Base-by-base conservation (phyloP, 345 rosid species). In the Sisymbrium irio region DNA sequence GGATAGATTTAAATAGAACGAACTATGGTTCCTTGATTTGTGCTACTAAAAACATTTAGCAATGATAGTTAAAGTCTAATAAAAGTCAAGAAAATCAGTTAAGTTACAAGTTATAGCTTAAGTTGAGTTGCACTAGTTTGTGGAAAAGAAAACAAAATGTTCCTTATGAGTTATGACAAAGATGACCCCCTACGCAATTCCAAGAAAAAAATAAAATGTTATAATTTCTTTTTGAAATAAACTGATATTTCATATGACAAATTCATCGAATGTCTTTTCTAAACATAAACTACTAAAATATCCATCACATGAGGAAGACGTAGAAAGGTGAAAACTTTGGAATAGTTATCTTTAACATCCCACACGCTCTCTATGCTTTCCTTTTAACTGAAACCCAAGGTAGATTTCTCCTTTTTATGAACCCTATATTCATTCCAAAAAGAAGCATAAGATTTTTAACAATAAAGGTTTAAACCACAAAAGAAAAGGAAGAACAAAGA, bases 371-470 rank as follows among this genome's bases (percentile, higher is more conserved):
- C 66, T 46, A 63, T 63, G 25, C 19, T 76, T 58, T 69, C 60
- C 79, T 55, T 77, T 70, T 17, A 69, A 76, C 82, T 74, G 74
- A 70, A 81, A 71, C 77, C 73, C 67, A 77, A 35, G 45, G 71
- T 72, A 77, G 75, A 59, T 73, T 76, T 69, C 75, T 77, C 62
- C 81, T 70, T 72, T 81, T 72, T 69, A 62, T 62, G 55, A 78
- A 50, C 80, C 82, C 64, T 73, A 69, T 65, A 71, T 59, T 71
- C 83, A 67, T 78, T 73, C 79, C 79, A 74, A 74, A 78, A 77
- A 65, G 77, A 60, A 50, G 69, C 47, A 73, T 14, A 35, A 18
- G 33, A 50, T 3, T 69, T 69, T 27, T 12, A n/a, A 67, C 47
- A 11, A 47, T 19, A 67, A 59, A 8, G 10, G 33, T 39, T 70